These are phyloP conservation scores for Nothophoma quercina DNA, from an alignment of 2,329 filamentous ascomycete genomes.

Conservation along the genomic window DNA sequence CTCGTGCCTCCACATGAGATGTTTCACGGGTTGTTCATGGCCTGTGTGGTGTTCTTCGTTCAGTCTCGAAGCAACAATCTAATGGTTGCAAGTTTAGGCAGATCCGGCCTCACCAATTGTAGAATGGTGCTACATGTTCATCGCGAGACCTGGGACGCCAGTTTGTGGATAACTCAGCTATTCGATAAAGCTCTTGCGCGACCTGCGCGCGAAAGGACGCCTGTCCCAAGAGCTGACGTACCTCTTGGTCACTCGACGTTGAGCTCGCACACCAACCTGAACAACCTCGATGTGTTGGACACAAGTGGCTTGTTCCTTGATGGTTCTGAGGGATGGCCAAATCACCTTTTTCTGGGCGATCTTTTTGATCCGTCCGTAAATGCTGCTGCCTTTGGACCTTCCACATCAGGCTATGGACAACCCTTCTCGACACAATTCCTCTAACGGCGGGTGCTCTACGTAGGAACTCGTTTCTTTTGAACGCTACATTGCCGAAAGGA, in stretches of 20 bases:
- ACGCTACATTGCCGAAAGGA: too few relatives aligned
- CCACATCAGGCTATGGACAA: not conserved
- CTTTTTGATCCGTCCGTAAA: conserved; percentile 1
- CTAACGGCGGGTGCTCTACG: not conserved
- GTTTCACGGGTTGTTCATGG: conserved; percentile 11
- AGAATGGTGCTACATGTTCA: conserved; percentile 12
- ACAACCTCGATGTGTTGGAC: not conserved
- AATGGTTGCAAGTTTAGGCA: conserved; percentile 7
- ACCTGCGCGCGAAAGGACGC: not conserved
- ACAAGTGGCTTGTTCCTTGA: conserved; percentile 1
- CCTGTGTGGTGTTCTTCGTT: conserved; percentile 13
- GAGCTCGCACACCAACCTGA: not conserved
- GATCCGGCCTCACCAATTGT: conserved; percentile 10
- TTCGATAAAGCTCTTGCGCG: conserved; percentile 10
- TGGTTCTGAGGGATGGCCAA: conserved; percentile 11
- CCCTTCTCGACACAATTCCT: not conserved
- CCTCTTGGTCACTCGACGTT: not conserved
- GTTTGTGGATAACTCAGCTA: conserved; percentile 7
- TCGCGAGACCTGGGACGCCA: conserved; percentile 13
- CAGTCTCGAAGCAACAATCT: conserved; percentile 2
- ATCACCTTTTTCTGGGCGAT: conserved; percentile 8
- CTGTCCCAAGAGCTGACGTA: not conserved
- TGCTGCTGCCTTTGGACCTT: not conserved
- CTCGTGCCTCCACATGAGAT: conserved; percentile 12
- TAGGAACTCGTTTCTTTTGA: too few relatives aligned